phyloP scores from a whole-genome alignment of 73 alveolate species.

The Diophrys appendiculata region DNA sequence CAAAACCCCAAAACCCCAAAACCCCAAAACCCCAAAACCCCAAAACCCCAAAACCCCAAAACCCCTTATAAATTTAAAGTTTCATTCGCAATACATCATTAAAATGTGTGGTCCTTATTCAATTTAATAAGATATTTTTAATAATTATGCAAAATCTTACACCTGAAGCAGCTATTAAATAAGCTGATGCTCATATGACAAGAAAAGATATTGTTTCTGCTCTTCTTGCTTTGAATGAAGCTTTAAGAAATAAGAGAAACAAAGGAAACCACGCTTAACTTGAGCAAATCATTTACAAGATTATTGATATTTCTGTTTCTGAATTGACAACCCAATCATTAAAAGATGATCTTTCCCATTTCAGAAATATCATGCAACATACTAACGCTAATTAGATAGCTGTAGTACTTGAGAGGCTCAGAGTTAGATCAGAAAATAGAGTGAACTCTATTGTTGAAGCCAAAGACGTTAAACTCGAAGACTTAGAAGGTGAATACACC shows the following conservation, averaged over 20 bases:
- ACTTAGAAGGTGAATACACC: background rate
- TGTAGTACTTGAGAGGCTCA: background rate
- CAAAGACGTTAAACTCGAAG: background rate
- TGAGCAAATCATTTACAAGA: conserved; percentile 16
- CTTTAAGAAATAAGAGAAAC: conserved; percentile 9
- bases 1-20: no score
- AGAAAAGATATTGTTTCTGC: no score
- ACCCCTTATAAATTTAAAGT: no score
- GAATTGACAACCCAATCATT: conserved; percentile 26
- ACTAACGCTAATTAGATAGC: conserved; percentile 1
- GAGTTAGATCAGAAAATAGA: background rate
- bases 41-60: no score
- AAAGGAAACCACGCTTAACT: background rate
- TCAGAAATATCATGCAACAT: conserved; percentile 66
- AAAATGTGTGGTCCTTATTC: no score
- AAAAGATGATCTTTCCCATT: conserved; percentile 65
- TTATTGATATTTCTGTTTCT: conserved; percentile 45
- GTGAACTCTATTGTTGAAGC: background rate
- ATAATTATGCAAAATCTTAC: no score
- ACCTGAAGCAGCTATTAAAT: no score
- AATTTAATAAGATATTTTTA: no score
- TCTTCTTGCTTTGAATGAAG: conserved; percentile 2
- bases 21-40: no score
- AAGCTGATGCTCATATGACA: no score
- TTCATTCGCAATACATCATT: no score